Evolutionary conservation across 2,329 filamentous ascomycete genomes (phyloP).

Genomic region (Alternaria postmessia): DNA sequence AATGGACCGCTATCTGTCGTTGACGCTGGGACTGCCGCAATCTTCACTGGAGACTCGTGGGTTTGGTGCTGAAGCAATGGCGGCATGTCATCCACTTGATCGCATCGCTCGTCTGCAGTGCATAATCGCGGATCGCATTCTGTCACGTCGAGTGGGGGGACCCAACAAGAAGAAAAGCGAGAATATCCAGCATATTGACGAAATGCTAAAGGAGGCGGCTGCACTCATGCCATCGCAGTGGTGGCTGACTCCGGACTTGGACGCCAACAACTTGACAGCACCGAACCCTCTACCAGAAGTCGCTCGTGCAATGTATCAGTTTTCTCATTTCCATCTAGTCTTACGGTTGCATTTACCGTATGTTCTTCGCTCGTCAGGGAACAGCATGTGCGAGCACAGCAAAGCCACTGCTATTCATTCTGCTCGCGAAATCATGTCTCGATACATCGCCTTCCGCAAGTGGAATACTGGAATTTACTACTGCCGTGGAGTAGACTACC

Average conservation of each 20-base stretch:
- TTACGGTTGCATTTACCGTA: background rate
- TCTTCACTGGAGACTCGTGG: background rate
- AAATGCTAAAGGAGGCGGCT: background rate
- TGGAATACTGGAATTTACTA: background rate
- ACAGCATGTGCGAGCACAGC: background rate
- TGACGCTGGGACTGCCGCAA: background rate
- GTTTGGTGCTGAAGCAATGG: conserved; percentile 2
- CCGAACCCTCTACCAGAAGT: background rate
- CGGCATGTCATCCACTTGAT: conserved; percentile 34
- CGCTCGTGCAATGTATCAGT: background rate
- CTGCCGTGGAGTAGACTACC: background rate
- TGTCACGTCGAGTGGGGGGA: conserved; percentile 13
- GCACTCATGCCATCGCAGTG: background rate
- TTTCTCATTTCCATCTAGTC: background rate
- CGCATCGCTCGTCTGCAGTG: conserved; percentile 45
- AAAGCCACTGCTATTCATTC: background rate
- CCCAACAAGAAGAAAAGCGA: background rate
- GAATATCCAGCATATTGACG: background rate
- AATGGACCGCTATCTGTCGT: background rate
- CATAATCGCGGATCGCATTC: conserved; percentile 48
- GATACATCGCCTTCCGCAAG: background rate
- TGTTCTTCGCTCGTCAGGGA: background rate
- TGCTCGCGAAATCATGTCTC: background rate
- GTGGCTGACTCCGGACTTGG: background rate
- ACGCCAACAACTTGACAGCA: background rate